Base-by-base conservation (phyloP, 495 filamentous ascomycete species). In the Hyaloscypha variabilis region DNA sequence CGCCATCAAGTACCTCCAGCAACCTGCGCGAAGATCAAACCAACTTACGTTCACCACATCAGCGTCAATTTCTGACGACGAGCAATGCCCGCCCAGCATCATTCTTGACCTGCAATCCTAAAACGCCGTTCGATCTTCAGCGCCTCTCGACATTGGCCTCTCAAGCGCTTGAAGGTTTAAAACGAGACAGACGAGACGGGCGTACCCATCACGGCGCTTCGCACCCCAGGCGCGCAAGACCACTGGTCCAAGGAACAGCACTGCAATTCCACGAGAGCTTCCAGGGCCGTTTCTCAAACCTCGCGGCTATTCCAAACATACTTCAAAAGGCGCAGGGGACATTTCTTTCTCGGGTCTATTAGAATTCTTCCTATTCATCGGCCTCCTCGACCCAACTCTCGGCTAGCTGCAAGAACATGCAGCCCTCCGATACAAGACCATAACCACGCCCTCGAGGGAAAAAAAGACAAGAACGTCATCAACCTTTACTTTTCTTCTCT, bases 301-400 rank as follows among this genome's bases (percentile, higher is more conserved):
- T 60, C 61, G 66, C 66, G 66, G 34, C 61, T 64, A 68, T 60
- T 39, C 52, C n/a, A 67, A 67, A 66, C 64, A n/a, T 6, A 66
- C 58, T 51, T 58, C 52, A 62, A 54, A 30, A 34, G 8, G 34
- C 2, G 8, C 13, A 11, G 42, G 34, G 63, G 56, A 29, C 53
- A 21, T 36, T 59, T 58, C n/a, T 58, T 58, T 58, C 54, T 29
- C 26, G 29, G 54, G 29, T 30, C 29, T 19, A n/a, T 58, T 28
- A 34, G 29, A 58, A 58, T 13, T n/a, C 26, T 6, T n/a, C n/a
- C 28, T 8, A 21, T 36, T 49, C 23, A 46, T 4, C 39, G 25
- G 5, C 46, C 11, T 24, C 42, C 17, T 21, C 8, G 13, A 8
- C 60, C 29, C 46, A 55, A 63, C 46, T 28, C 29, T 59, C 63